A percentile compares a stretch with the other conserved stretches of the same genome.
Evolutionary conservation across 306 rosid genomes (phyloP).

Genomic region (Astragalus membranaceus): DNA sequence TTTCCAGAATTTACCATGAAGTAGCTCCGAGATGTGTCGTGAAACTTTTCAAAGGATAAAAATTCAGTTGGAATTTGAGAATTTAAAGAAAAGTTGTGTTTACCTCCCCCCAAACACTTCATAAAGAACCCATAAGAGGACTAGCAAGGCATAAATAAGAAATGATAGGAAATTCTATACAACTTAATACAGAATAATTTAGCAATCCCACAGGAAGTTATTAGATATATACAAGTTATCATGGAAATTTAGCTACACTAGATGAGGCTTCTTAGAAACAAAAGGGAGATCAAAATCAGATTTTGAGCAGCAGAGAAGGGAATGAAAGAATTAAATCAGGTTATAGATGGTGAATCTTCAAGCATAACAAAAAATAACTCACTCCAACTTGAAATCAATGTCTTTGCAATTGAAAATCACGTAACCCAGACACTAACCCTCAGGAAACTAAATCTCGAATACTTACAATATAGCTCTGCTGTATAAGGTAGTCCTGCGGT

Average conservation of each 20-base stretch:
- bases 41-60: neutral
- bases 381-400: neutral
- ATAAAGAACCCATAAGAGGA: neutral
- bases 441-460: neutral
- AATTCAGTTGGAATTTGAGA: neutral
- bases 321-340: conserved; percentile 7
- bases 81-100: neutral
- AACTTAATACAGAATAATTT: neutral
- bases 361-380: neutral
- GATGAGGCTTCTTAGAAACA: neutral
- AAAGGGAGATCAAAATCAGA: neutral
- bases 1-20: neutral
- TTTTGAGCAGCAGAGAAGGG: neutral
- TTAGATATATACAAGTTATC: neutral
- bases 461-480: conserved; percentile 62
- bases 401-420: neutral
- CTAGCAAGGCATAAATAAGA: neutral
- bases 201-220: neutral
- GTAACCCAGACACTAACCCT: neutral
- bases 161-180: neutral
- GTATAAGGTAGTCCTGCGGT: conserved; percentile 82
- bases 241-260: neutral
- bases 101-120: neutral
- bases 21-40: neutral
- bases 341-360: conserved; percentile 1